Evolutionary conservation across 2,329 filamentous ascomycete species (phyloP).

Genomic region (Aaosphaeria pasadenensis): DNA sequence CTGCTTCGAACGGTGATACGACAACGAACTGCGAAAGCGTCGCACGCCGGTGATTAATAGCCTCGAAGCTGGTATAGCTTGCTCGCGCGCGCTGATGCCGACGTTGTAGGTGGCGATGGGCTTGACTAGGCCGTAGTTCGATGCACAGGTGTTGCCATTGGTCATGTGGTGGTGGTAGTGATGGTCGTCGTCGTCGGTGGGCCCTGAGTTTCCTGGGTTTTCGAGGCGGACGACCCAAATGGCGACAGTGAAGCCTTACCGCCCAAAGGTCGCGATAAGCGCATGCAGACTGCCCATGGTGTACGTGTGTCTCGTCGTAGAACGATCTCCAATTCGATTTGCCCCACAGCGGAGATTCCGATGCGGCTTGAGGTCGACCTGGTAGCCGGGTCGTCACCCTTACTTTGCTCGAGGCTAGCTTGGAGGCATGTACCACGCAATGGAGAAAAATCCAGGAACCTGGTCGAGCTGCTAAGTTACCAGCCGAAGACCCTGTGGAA

Average conservation of each 20-base stretch:
- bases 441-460: conserved; percentile 27
- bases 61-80: neutral
- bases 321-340: conserved; percentile 15
- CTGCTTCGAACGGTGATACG: conserved; percentile 10
- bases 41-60: conserved; percentile 23
- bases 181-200: no score
- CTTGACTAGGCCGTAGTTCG: no score
- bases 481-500: conserved; percentile 14
- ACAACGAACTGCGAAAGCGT: conserved; percentile 24
- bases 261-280: conserved; percentile 9
- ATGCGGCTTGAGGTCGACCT: conserved; percentile 21
- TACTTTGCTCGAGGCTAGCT: conserved; percentile 22
- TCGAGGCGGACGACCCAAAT: no score
- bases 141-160: no score
- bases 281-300: conserved; percentile 26
- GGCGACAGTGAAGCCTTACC: no score
- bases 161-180: no score
- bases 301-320: conserved; percentile 18
- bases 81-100: neutral
- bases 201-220: no score
- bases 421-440: conserved; percentile 17
- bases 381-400: conserved; percentile 26
- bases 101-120: neutral
- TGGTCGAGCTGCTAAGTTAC: conserved; percentile 20
- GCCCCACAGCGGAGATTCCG: conserved; percentile 22